These are phyloP conservation scores for Castanospermum australe DNA, from an alignment of 306 rosid genomes.

Conservation along the genomic window DNA sequence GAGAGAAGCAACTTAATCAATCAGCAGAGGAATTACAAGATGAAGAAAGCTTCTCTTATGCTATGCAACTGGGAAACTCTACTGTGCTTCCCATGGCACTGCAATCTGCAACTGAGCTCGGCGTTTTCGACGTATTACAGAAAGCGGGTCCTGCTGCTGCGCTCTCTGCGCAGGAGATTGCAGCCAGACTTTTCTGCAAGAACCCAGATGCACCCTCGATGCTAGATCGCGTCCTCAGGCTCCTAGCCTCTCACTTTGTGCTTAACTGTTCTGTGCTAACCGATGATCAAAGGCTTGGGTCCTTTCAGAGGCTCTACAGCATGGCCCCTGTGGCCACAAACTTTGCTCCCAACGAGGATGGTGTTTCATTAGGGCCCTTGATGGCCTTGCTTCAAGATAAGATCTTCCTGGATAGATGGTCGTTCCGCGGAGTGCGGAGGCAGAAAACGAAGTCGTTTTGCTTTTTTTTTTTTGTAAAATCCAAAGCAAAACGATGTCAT, in stretches of 20 bases:
- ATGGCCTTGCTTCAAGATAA: conserved; percentile 33
- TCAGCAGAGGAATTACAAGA: no score
- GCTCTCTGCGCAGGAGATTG: conserved; percentile 45
- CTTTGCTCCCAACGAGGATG: conserved; percentile 40
- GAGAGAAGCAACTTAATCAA: no score
- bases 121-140: conserved; percentile 50
- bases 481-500: no score
- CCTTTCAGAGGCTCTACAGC: conserved; percentile 32
- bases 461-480: no score
- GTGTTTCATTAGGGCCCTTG: conserved; percentile 41
- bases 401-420: conserved; percentile 46
- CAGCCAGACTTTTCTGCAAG: conserved; percentile 23
- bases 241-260: conserved; percentile 44
- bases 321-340: conserved; percentile 35
- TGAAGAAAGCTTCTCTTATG: conserved; percentile 41
- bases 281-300: background rate
- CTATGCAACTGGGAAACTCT: conserved; percentile 27
- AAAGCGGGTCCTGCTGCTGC: conserved; percentile 29
- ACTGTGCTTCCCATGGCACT: conserved; percentile 39
- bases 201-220: conserved; percentile 46
- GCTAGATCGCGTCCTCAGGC: conserved; percentile 59
- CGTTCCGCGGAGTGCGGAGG: no score
- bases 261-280: conserved; percentile 23
- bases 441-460: no score
- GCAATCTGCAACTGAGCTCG: conserved; percentile 42